phyloP scores from a whole-genome alignment of 2,329 filamentous ascomycete species.

The Plectosphaerella plurivora region DNA sequence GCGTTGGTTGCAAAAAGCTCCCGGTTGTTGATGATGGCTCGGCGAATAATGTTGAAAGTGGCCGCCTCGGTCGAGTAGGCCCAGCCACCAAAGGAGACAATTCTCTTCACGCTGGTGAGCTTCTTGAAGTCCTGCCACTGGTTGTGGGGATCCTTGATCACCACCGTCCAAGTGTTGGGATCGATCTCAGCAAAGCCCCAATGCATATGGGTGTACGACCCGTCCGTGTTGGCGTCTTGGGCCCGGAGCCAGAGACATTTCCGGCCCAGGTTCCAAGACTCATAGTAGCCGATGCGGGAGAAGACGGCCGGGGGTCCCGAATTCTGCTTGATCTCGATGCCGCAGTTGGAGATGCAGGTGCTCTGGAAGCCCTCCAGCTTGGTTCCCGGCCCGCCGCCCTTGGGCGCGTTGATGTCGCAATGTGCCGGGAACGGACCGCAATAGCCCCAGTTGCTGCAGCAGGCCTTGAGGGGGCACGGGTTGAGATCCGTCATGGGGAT shows the following conservation, averaged over 20 bases:
- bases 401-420: neutral
- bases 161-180: slow-evolving; percentile 11
- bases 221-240: slow-evolving; percentile 7
- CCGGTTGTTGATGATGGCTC: slow-evolving; percentile 24
- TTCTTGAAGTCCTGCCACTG: slow-evolving; percentile 20
- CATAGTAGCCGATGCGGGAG: slow-evolving; percentile 19
- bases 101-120: slow-evolving; percentile 18
- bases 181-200: slow-evolving; percentile 22
- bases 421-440: slow-evolving; percentile 1
- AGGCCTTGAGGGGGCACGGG: slow-evolving; percentile 5
- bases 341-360: slow-evolving; percentile 16
- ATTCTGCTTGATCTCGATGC: slow-evolving; percentile 9
- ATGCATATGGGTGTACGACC: slow-evolving; percentile 19
- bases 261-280: slow-evolving; percentile 20
- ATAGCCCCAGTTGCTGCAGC: slow-evolving; percentile 6
- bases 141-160: slow-evolving; percentile 12
- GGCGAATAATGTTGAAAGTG: slow-evolving; percentile 26
- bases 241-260: slow-evolving; percentile 18
- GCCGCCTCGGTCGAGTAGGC: slow-evolving; percentile 23
- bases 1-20: slow-evolving; percentile 20
- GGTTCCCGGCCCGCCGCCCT: neutral
- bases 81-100: slow-evolving; percentile 37
- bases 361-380: neutral
- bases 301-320: slow-evolving; percentile 2
- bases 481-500: slow-evolving; percentile 3